A percentile compares a stretch with the other conserved stretches of the same genome.
Conservation (phyloP, 129 eudicot species). For the Dittrichia graveolens region DNA sequence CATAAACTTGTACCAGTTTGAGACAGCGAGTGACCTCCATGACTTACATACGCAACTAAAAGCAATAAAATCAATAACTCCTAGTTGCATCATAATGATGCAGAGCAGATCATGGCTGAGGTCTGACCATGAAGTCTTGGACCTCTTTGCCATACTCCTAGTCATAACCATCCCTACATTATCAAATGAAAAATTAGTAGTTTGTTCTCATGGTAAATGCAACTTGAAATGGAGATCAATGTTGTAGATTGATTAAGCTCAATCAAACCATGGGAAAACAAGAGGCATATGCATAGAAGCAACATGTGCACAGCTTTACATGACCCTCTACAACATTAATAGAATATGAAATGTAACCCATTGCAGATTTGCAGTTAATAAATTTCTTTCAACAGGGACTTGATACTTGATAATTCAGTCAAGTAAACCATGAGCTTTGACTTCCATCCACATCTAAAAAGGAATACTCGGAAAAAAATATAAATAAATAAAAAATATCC, state of each 20-base stretch:
- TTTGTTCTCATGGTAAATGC: neutral
- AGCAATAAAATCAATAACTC: conserved; percentile 28
- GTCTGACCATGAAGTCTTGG: conserved; percentile 20
- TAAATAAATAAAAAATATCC: neutral
- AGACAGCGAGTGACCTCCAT: conserved; percentile 20
- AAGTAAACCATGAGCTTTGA: neutral
- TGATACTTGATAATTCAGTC: neutral
- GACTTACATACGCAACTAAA: conserved; percentile 26
- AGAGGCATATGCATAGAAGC: neutral
- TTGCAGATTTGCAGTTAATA: neutral
- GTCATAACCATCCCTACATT: conserved; percentile 1
- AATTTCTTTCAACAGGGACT: neutral
- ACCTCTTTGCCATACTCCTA: neutral
- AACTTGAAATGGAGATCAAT: neutral
- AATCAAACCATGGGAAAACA: neutral
- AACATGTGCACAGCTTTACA: neutral
- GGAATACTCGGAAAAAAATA: neutral
- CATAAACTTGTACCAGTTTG: conserved; percentile 7
- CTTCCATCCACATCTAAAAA: too few species aligned
- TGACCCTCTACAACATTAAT: too few species aligned
- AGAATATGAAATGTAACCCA: neutral
- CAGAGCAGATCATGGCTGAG: conserved; percentile 9
- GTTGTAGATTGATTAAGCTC: too few species aligned
- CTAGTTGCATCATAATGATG: conserved; percentile 25
- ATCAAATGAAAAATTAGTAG: neutral